phyloP scores from a whole-genome alignment of 495 filamentous ascomycete genomes.

The Collariella sp. region DNA sequence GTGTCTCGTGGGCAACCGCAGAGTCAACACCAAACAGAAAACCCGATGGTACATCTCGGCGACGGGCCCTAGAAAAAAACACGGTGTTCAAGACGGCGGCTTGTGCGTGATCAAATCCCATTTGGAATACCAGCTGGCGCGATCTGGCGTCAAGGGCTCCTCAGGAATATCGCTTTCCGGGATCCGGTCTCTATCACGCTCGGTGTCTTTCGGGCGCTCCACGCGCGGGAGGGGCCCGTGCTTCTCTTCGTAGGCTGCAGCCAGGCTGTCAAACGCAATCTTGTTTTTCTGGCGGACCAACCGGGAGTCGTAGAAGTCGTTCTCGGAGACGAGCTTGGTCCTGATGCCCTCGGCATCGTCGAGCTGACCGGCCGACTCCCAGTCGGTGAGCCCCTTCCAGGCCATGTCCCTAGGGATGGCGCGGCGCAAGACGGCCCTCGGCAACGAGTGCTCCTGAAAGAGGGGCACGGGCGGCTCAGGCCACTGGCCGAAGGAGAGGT shows the following conservation, averaged over 20 bases:
- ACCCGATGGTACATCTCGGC: too few species aligned
- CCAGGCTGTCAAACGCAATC: background rate
- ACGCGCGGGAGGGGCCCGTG: background rate
- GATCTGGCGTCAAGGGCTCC: too few species aligned
- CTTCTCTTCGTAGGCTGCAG: background rate
- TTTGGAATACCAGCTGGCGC: too few species aligned
- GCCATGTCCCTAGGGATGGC: slow-evolving; percentile 32
- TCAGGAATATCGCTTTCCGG: too few species aligned
- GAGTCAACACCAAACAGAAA: too few species aligned
- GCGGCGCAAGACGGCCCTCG: slow-evolving; percentile 25
- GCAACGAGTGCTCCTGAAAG: slow-evolving; percentile 14
- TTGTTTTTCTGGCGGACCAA: background rate
- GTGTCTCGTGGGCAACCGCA: too few species aligned
- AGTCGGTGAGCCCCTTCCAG: slow-evolving; percentile 36
- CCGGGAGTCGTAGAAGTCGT: background rate
- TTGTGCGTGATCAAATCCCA: too few species aligned
- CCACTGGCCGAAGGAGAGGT: slow-evolving; percentile 40
- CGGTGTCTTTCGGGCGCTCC: too few species aligned
- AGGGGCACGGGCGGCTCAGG: slow-evolving; percentile 17
- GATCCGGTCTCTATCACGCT: too few species aligned
- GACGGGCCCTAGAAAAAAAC: too few species aligned
- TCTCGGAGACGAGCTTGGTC: background rate
- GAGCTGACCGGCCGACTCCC: slow-evolving; percentile 38
- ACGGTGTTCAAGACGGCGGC: too few species aligned
- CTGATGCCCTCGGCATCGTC: background rate